Evolutionary conservation across 495 filamentous ascomycete genomes (phyloP).

Genomic region (Podospora comata): DNA sequence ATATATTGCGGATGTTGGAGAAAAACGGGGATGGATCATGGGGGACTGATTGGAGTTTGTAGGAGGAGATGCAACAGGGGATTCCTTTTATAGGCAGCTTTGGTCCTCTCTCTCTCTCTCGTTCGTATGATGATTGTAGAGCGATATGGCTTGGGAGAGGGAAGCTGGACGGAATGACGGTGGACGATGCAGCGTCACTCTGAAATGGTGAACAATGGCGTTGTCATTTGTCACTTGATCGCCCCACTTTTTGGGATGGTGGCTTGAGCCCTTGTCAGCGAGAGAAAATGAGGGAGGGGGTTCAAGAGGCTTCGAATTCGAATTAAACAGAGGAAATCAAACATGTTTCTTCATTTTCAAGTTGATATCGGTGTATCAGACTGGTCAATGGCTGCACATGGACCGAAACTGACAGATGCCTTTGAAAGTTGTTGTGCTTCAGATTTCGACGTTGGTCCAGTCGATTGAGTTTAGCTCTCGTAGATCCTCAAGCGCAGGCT

Average conservation of each 20-base stretch:
- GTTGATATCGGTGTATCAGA: neutral
- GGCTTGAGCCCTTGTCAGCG: neutral
- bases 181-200: constrained; percentile 13
- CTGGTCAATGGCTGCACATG: neutral
- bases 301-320: neutral
- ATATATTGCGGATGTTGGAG: neutral
- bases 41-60: neutral
- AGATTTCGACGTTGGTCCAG: neutral
- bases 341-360: too few species aligned
- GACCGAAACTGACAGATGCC: neutral
- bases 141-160: neutral
- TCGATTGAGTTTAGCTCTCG: neutral
- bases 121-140: neutral
- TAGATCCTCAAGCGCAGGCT: neutral
- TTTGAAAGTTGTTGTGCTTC: neutral
- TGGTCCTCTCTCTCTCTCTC: neutral
- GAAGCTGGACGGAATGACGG: neutral
- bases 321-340: neutral
- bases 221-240: constrained; percentile 14
- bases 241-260: neutral
- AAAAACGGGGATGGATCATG: neutral
- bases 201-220: constrained; percentile 22
- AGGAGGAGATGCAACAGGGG: neutral
- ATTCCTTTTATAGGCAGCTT: neutral
- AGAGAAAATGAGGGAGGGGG: neutral